A percentile compares a stretch with the other conserved stretches of the same genome.
These are phyloP conservation scores for Macadamia tetraphylla DNA, from an alignment of 164 flowering plant species.

Conservation along the genomic window DNA sequence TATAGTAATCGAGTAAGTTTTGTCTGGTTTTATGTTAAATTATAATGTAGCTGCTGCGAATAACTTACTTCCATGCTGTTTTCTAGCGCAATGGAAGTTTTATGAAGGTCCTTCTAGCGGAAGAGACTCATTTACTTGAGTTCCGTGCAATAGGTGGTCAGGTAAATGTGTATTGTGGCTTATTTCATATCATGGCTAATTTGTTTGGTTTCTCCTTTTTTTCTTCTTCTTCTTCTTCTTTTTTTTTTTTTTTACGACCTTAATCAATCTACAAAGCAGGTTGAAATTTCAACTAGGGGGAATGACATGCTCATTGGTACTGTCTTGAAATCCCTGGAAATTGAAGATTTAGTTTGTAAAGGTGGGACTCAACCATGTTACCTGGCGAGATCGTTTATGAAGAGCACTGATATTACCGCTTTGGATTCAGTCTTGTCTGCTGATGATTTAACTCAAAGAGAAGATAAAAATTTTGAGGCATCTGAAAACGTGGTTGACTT, in stretches of 20 bases:
- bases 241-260: constrained; percentile 4
- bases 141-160: constrained; percentile 94
- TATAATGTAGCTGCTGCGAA: not conserved
- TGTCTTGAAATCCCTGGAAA: constrained; percentile 75
- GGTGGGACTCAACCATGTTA: constrained; percentile 40
- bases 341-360: constrained; percentile 69
- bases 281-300: constrained; percentile 63
- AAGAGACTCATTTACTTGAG: constrained; percentile 75
- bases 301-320: constrained; percentile 88
- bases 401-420: constrained; percentile 21
- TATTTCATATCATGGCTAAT: not conserved
- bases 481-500: constrained; percentile 61
- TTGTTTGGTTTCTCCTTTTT: not conserved
- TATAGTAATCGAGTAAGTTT: constrained; percentile 44
- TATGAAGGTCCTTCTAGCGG: constrained; percentile 52
- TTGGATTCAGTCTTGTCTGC: constrained; percentile 18
- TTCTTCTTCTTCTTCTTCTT: not conserved
- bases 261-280: constrained; percentile 35
- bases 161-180: constrained; percentile 33
- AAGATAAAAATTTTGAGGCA: constrained; percentile 89
- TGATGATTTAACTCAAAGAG: constrained; percentile 30
- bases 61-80: not conserved
- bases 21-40: not conserved
- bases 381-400: constrained; percentile 76
- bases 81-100: constrained; percentile 44